A percentile compares a stretch with the other conserved stretches of the same genome.
Conservation (phyloP, 345 rosid species). For the Lenwebbia sp. region DNA sequence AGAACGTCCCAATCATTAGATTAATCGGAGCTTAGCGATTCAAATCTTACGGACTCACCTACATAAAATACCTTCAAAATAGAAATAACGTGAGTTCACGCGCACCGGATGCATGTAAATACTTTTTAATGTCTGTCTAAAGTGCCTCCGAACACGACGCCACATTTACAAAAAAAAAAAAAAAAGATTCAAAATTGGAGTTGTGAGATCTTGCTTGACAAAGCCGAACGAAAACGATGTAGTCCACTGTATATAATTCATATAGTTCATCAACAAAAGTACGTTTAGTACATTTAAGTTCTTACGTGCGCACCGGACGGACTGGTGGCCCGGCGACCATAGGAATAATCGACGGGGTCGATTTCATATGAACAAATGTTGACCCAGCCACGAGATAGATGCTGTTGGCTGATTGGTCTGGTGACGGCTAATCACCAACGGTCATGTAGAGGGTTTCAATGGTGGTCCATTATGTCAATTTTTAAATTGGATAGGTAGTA, state of each 20-base stretch:
- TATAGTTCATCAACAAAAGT: background rate
- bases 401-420: background rate
- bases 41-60: background rate
- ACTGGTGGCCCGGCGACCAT: background rate
- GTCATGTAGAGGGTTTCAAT: background rate
- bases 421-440: background rate
- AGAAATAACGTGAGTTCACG: background rate
- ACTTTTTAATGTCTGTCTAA: background rate
- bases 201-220: background rate
- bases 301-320: background rate
- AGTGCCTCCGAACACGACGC: background rate
- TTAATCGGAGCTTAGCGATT: background rate
- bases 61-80: background rate
- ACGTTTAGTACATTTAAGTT: background rate
- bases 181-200: rapidly evolving
- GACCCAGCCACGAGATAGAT: background rate
- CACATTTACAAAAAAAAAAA: rapidly evolving
- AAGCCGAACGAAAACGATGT: background rate
- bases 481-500: background rate
- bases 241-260: background rate
- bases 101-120: background rate
- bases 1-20: background rate
- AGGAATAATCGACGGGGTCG: background rate
- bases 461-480: background rate
- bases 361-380: background rate